Evolutionary conservation across 1,284 basidiomycete species (phyloP), one percentile per base, ranked within the genome.

Genomic region (Ustilago shanxiensis): DNA sequence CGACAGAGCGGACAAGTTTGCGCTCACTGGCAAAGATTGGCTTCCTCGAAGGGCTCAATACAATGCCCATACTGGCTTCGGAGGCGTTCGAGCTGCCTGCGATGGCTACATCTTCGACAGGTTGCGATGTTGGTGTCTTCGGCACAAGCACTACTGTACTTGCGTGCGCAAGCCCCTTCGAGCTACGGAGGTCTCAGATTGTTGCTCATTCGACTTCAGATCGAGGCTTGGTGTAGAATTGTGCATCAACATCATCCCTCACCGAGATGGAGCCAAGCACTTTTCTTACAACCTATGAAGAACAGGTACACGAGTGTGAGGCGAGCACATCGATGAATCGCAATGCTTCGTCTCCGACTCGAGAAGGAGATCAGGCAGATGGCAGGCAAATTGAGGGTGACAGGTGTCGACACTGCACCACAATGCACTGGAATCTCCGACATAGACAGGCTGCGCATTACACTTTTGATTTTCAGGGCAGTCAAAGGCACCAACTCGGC

Each of bases 171-270:
- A 14, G 5, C 11, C 14, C 47, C 47, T 20, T 44, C 41, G 11
- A 44, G n/a, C 41, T 1, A n/a, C 41, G 41, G 41, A 20, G n/a
- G n/a, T 44, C n/a, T 20, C 41, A 44, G 5, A 14, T 16, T 20
- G 41, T 13, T 24, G 3, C 24, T 26, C 47, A 18, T 3, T 49
- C 47, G 22, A 24, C 41, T 8, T 22, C 56, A 26, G 37, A 24
- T 58, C 56, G 56, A 50, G 14, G 33, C 9, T 50, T 7, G 33
- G 18, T n/a, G 22, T 59, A 39, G 57, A 51, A 28, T 1, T 4
- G 16, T 50, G 26, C 16, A n/a, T 59, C 57, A 59, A 50, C 57
- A 49, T n/a, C 14, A 49, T 26, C 22, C 44, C 44, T 47, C 20
- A 10, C 22, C 7, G 8, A 22, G 10, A 11, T 20, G 44, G 44